Evolutionary conservation across 345 rosid species (phyloP).

Genomic region (Eucalyptus leucophloia): DNA sequence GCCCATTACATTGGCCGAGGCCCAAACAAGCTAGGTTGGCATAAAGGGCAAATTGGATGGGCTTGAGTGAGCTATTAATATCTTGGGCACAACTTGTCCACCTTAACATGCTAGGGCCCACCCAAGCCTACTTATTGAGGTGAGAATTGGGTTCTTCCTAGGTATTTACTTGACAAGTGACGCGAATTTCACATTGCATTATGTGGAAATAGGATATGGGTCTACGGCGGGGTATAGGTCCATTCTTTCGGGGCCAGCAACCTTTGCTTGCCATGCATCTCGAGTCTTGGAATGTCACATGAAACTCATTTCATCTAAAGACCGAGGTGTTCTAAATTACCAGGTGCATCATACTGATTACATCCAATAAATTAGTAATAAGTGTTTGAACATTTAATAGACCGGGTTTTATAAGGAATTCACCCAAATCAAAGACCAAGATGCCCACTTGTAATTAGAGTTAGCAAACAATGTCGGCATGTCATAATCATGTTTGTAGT

Average conservation of each 20-base stretch:
- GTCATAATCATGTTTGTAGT: neutral
- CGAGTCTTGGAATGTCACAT: neutral
- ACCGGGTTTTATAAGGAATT: neutral
- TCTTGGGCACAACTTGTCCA: neutral
- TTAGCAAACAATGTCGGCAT: neutral
- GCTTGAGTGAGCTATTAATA: neutral
- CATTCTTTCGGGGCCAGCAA: neutral
- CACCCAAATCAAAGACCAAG: neutral
- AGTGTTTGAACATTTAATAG: neutral
- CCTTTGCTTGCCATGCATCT: neutral
- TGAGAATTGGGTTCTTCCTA: neutral
- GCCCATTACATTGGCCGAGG: neutral
- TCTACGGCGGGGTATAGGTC: neutral
- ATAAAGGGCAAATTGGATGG: neutral
- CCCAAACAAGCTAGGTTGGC: neutral
- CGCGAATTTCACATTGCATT: neutral
- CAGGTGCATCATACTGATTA: neutral
- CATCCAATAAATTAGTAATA: neutral
- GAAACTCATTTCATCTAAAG: neutral
- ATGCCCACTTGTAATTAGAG: neutral
- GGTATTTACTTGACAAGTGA: neutral
- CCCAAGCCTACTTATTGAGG: neutral
- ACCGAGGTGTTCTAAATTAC: neutral
- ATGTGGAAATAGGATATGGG: neutral
- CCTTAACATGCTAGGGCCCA: neutral